phyloP scores from a whole-genome alignment of 371 early-diverging fungal genomes.

The Saksenaea vasiformis region DNA sequence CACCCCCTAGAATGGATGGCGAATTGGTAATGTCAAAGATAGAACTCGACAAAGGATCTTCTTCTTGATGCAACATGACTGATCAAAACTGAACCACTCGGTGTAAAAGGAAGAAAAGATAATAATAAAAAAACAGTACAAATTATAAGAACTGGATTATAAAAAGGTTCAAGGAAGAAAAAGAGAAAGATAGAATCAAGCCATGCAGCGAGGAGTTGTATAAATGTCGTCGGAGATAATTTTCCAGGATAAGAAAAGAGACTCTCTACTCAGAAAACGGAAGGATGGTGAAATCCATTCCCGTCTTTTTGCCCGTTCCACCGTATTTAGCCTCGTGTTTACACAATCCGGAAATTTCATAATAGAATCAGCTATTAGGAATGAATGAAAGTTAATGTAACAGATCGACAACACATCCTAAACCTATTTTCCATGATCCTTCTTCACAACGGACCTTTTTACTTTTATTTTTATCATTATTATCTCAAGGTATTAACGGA shows the following conservation, averaged over 20 bases:
- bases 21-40: neutral
- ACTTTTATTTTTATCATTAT: too few species aligned
- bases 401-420: too few species aligned
- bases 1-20: neutral
- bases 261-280: too few species aligned
- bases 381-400: neutral
- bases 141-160: neutral
- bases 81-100: neutral
- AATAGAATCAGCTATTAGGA: neutral
- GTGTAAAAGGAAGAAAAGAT: too few species aligned
- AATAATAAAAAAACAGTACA: neutral
- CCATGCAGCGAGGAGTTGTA: neutral
- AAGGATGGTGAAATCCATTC: neutral
- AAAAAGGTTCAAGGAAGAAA: neutral
- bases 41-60: neutral
- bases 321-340: neutral
- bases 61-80: neutral
- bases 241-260: neutral
- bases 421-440: neutral
- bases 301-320: conserved; percentile 4
- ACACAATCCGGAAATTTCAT: neutral
- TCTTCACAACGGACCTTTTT: too few species aligned
- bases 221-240: neutral
- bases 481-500: too few species aligned
- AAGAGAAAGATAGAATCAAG: neutral